These are phyloP conservation scores for Pichia norvegensis DNA, from an alignment of 1,139 yeast species.

Conservation along the genomic window DNA sequence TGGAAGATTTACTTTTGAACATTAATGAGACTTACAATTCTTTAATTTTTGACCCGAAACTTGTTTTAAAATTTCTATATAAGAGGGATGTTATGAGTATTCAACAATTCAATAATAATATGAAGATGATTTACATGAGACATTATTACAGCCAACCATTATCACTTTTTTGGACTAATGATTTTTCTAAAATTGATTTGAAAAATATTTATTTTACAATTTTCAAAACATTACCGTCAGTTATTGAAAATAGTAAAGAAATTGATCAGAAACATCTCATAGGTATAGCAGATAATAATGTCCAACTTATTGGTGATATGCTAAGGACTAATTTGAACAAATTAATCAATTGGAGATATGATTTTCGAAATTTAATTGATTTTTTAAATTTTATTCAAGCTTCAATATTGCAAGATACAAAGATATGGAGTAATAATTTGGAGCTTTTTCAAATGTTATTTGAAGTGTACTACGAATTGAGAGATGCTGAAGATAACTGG, in stretches of 20 bases:
- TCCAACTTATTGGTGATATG: slow-evolving; percentile 18
- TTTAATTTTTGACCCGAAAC: slow-evolving; percentile 25
- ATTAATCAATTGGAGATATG: slow-evolving; percentile 25
- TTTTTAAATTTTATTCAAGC: slow-evolving; percentile 24
- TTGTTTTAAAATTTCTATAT: slow-evolving; percentile 22
- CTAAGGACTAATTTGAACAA: slow-evolving; percentile 22
- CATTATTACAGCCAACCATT: slow-evolving; percentile 67
- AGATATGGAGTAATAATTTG: slow-evolving; percentile 24
- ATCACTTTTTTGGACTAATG: slow-evolving; percentile 36
- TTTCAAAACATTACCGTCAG: slow-evolving; percentile 40
- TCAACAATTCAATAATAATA: slow-evolving; percentile 40
- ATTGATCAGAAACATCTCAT: slow-evolving; percentile 10
- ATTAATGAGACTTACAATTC: slow-evolving; percentile 28
- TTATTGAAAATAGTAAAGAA: slow-evolving; percentile 27
- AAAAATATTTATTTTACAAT: slow-evolving; percentile 32
- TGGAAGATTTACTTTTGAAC: slow-evolving; percentile 29
- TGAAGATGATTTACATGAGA: slow-evolving; percentile 60
- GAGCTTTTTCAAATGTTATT: slow-evolving; percentile 24
- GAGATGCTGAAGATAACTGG: slow-evolving; percentile 8
- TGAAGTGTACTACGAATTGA: slow-evolving; percentile 18
- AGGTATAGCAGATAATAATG: slow-evolving; percentile 16
- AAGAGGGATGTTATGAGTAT: slow-evolving; percentile 23
- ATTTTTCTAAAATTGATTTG: slow-evolving; percentile 29
- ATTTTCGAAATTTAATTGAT: slow-evolving; percentile 24
- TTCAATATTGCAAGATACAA: slow-evolving; percentile 15